Percentiles rank a stretch among this genome's conserved stretches.
Evolutionary conservation across 2,329 filamentous ascomycete species (phyloP).

Genomic region (Aciculosporium take): DNA sequence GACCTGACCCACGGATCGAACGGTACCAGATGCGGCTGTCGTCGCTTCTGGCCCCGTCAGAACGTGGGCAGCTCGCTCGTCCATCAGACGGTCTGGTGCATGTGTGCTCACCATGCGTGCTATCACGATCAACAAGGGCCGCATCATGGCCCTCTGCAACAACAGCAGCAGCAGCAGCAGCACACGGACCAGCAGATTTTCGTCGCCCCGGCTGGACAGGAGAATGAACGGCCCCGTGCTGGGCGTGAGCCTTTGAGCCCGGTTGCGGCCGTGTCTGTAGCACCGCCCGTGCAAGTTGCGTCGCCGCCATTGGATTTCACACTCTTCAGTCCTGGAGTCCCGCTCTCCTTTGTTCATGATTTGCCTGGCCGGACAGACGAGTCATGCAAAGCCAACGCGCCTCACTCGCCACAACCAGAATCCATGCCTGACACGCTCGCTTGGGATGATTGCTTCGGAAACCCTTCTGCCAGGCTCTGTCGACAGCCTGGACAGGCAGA

Average conservation of each 20-base stretch:
- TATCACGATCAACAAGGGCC: slow-evolving; percentile 40
- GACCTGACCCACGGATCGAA: slow-evolving; percentile 37
- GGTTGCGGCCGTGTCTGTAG: slow-evolving; percentile 32
- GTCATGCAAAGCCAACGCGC: slow-evolving; percentile 13
- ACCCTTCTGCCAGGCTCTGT: slow-evolving; percentile 19
- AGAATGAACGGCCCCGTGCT: slow-evolving; percentile 36
- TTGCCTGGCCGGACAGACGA: slow-evolving; percentile 14
- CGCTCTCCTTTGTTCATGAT: slow-evolving; percentile 22
- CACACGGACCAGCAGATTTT: slow-evolving; percentile 12
- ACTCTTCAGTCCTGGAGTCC: slow-evolving; percentile 18
- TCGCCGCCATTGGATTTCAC: slow-evolving; percentile 26
- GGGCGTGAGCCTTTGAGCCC: slow-evolving; percentile 39
- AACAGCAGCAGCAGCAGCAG: slow-evolving; percentile 10
- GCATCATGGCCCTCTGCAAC: slow-evolving; percentile 9
- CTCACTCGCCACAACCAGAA: slow-evolving; percentile 17
- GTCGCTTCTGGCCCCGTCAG: slow-evolving; percentile 43
- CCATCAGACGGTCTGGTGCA: slow-evolving; percentile 39
- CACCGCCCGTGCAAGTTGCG: slow-evolving; percentile 22
- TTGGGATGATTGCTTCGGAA: slow-evolving; percentile 30
- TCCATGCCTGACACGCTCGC: slow-evolving; percentile 42
- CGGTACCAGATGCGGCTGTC: slow-evolving; percentile 42
- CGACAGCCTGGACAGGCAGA: slow-evolving; percentile 1
- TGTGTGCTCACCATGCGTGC: slow-evolving; percentile 50
- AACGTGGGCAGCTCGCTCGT: slow-evolving; percentile 18
- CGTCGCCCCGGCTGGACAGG: slow-evolving; percentile 24